Percentiles rank a stretch among this genome's conserved stretches.
Evolutionary conservation across 768 basidiomycete genomes (phyloP).

Genomic region (Termitomyces sp.): DNA sequence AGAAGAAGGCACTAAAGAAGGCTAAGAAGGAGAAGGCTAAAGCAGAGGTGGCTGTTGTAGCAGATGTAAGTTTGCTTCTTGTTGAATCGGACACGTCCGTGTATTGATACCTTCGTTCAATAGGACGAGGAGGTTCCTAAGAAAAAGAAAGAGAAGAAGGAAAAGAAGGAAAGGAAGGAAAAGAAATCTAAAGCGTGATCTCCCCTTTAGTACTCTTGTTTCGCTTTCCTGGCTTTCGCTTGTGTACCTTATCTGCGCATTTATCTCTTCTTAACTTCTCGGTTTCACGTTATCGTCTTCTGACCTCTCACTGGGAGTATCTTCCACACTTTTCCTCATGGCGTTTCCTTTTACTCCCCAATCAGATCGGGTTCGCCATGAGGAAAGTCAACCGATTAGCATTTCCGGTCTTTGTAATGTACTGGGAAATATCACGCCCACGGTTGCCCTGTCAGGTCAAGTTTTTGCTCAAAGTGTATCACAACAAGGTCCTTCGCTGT

Average conservation of each 20-base stretch:
- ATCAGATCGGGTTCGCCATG: neutral
- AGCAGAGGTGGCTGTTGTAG: conserved; percentile 36
- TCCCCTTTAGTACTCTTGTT: conserved; percentile 9
- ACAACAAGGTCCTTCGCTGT: too few species aligned
- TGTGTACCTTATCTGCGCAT: conserved; percentile 6
- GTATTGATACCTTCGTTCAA: conserved; percentile 1
- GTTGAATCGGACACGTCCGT: neutral
- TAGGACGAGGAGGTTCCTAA: conserved; percentile 23
- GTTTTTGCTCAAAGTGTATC: too few species aligned
- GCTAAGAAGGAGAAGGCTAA: conserved; percentile 65
- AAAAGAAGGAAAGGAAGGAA: conserved; percentile 35
- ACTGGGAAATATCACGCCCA: too few species aligned
- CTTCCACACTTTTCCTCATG: too few species aligned
- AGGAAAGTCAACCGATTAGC: neutral
- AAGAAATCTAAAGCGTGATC: conserved; percentile 25
- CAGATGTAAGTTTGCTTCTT: conserved; percentile 26
- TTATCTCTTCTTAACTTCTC: neutral
- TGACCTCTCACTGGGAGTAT: neutral
- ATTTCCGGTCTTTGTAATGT: too few species aligned
- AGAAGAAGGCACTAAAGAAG: conserved; percentile 82
- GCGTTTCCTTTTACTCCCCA: too few species aligned
- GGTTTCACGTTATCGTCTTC: neutral
- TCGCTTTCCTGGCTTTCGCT: conserved; percentile 2
- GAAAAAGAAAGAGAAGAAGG: conserved; percentile 56
- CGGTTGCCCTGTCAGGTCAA: too few species aligned